phyloP scores from a whole-genome alignment of 1,139 yeast species.

The Suhomyces taliae region DNA sequence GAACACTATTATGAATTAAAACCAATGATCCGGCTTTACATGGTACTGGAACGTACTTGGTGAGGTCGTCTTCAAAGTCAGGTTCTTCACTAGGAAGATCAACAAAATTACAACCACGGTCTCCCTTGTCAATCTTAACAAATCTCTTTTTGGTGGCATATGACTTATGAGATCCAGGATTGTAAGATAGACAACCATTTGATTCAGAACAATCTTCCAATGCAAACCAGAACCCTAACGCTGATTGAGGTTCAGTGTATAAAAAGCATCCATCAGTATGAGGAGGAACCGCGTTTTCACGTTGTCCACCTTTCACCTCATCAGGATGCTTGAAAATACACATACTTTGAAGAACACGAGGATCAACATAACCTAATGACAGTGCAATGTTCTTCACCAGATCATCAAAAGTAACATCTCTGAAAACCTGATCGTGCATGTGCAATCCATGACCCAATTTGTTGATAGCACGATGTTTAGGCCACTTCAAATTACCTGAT shows the following conservation, averaged over 20 bases:
- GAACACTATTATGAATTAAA: conserved; percentile 65
- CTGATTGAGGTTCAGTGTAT: conserved; percentile 69
- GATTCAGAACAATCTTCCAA: conserved; percentile 66
- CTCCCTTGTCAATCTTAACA: conserved; percentile 51
- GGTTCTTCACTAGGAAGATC: conserved; percentile 25
- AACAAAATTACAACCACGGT: conserved; percentile 54
- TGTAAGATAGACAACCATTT: conserved; percentile 71
- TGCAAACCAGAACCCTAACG: conserved; percentile 84
- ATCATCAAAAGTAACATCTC: conserved; percentile 49
- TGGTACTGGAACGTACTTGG: conserved; percentile 51
- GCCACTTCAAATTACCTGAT: conserved; percentile 49
- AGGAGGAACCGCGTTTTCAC: conserved; percentile 72
- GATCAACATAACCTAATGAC: conserved; percentile 57
- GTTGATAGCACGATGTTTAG: conserved; percentile 62
- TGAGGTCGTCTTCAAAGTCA: conserved; percentile 23
- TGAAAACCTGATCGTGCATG: conserved; percentile 49
- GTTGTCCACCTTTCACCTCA: conserved; percentile 36
- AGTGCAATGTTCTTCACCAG: conserved; percentile 54
- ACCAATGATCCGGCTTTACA: conserved; percentile 75
- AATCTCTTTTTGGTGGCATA: conserved; percentile 64
- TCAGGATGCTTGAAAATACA: conserved; percentile 73
- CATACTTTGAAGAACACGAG: conserved; percentile 78
- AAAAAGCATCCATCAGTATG: conserved; percentile 78
- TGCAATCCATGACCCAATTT: conserved; percentile 83
- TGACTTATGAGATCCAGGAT: conserved; percentile 72